These are phyloP conservation scores for Hypoxylon subgilvum DNA, from an alignment of 495 filamentous ascomycete species.

Conservation along the genomic window DNA sequence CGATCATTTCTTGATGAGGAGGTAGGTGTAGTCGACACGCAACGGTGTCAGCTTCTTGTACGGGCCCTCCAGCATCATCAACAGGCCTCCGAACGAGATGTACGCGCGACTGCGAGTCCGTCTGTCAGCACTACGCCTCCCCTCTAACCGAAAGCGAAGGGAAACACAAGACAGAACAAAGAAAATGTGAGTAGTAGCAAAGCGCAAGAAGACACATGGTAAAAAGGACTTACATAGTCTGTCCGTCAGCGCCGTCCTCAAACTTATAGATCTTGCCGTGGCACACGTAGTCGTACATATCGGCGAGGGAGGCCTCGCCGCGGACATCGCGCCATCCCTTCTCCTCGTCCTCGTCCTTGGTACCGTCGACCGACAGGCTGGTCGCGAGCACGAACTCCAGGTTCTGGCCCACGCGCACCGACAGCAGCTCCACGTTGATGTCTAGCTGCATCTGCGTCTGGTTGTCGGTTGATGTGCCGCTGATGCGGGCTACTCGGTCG, in stretches of 20 bases:
- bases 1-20: slow-evolving; percentile 85
- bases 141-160: neutral
- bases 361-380: slow-evolving; percentile 84
- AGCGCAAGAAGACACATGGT: neutral
- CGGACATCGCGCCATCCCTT: slow-evolving; percentile 80
- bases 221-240: slow-evolving; percentile 74
- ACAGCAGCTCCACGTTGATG: slow-evolving; percentile 92
- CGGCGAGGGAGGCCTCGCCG: slow-evolving; percentile 79
- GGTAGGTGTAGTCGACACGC: slow-evolving; percentile 89
- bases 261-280: slow-evolving; percentile 98
- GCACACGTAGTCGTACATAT: slow-evolving; percentile 96
- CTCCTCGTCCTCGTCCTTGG: slow-evolving; percentile 61
- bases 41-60: slow-evolving; percentile 94
- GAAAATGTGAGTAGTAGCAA: neutral
- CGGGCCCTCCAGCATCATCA: slow-evolving; percentile 89
- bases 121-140: slow-evolving; percentile 38
- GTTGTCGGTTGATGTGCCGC: slow-evolving; percentile 70
- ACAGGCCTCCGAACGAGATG: slow-evolving; percentile 86
- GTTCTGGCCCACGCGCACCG: slow-evolving; percentile 70
- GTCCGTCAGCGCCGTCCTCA: slow-evolving; percentile 78
- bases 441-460: slow-evolving; percentile 81
- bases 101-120: slow-evolving; percentile 75
- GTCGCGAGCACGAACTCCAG: slow-evolving; percentile 80
- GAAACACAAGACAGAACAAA: neutral
- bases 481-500: slow-evolving; percentile 87